Evolutionary conservation across 2,329 filamentous ascomycete genomes (phyloP).

Genomic region (Leptosphaerulina australis): DNA sequence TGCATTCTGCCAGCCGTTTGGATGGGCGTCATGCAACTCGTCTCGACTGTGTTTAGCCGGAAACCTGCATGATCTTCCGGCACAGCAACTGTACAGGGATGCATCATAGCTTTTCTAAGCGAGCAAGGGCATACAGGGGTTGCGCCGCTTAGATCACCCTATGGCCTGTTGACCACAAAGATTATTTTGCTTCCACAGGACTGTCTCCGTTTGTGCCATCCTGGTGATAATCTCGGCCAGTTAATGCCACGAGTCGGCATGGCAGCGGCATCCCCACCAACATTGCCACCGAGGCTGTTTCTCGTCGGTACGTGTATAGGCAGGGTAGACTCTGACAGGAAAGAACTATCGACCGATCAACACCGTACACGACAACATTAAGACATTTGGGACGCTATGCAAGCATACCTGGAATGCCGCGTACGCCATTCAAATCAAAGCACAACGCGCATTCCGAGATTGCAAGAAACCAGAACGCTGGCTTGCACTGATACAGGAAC

Average conservation of each 20-base stretch:
- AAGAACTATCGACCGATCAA: not conserved
- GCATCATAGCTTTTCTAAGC: constrained; percentile 34
- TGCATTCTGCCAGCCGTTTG: not conserved
- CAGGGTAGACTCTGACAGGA: not conserved
- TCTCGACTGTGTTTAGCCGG: constrained; percentile 28
- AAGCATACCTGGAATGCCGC: not conserved
- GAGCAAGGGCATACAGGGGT: constrained; percentile 40
- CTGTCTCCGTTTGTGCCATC: constrained; percentile 30
- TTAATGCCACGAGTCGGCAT: constrained; percentile 31
- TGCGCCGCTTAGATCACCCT: constrained; percentile 29
- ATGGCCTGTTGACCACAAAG: constrained; percentile 34
- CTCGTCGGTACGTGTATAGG: constrained; percentile 10
- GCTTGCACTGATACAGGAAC: constrained; percentile 6
- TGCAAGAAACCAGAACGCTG: not conserved
- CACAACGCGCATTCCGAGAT: not conserved
- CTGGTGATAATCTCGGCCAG: constrained; percentile 38
- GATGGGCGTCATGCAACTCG: not conserved
- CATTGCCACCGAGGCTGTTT: constrained; percentile 20
- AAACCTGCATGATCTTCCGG: constrained; percentile 46
- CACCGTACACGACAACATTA: not conserved
- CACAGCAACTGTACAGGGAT: constrained; percentile 16
- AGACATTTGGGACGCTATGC: no score
- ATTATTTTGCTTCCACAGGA: constrained; percentile 33
- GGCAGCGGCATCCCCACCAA: constrained; percentile 29
- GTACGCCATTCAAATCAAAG: not conserved